phyloP scores from a whole-genome alignment of 768 basidiomycete species.

The Hemileccinum impolitum region DNA sequence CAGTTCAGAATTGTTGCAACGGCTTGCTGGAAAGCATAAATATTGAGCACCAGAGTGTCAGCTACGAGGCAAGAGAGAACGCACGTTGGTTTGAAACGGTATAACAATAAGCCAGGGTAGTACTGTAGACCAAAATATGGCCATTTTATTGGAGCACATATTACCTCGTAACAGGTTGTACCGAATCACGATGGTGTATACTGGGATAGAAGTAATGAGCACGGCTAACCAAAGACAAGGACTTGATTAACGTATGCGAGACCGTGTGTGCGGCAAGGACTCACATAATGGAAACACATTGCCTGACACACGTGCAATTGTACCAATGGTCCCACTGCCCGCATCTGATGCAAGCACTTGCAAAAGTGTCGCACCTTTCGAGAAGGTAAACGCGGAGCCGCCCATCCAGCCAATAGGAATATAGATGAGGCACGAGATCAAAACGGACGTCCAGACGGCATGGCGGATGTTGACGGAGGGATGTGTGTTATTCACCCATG shows the following conservation, averaged over 20 bases:
- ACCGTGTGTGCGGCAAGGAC: neutral
- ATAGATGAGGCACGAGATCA: constrained; percentile 24
- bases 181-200: constrained; percentile 22
- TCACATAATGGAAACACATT: constrained; percentile 21
- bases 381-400: constrained; percentile 10
- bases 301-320: constrained; percentile 13
- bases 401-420: constrained; percentile 25
- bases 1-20: constrained; percentile 19
- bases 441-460: constrained; percentile 20
- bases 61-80: neutral
- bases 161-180: constrained; percentile 26
- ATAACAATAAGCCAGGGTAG: constrained; percentile 22
- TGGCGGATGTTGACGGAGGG: constrained; percentile 20
- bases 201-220: constrained; percentile 24
- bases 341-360: constrained; percentile 11
- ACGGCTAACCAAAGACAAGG: constrained; percentile 11
- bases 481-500: constrained; percentile 26
- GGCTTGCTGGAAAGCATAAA: constrained; percentile 5
- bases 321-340: constrained; percentile 2
- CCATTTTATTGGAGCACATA: constrained; percentile 20
- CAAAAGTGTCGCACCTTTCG: constrained; percentile 12
- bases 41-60: neutral
- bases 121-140: constrained; percentile 24
- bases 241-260: neutral
- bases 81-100: constrained; percentile 25